Evolutionary conservation across 2,329 filamentous ascomycete species (phyloP).

Genomic region (Aureobasidium sp.): DNA sequence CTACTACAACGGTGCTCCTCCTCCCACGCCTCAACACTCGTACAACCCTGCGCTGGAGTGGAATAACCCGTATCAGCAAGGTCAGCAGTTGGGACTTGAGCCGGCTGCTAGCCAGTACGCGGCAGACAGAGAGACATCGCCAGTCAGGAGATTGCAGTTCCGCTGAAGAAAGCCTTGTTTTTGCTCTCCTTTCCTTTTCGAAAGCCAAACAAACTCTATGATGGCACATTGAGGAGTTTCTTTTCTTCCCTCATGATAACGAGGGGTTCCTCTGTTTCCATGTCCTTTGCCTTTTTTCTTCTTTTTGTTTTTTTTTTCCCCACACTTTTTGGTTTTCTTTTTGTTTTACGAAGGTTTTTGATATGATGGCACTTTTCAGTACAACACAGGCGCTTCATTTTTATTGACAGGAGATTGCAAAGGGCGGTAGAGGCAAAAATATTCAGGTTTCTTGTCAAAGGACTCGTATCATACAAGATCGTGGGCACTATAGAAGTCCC

Average conservation of each 20-base stretch:
- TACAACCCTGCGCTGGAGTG: constrained; percentile 22
- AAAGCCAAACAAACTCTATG: background rate
- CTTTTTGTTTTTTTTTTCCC: background rate
- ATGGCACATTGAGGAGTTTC: background rate
- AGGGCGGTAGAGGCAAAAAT: background rate
- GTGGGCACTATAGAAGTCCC: background rate
- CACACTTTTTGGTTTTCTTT: background rate
- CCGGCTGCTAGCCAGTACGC: constrained; percentile 24
- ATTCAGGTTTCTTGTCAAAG: background rate
- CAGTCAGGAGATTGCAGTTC: constrained; percentile 25
- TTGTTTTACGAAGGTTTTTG: background rate
- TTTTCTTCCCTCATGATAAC: no score
- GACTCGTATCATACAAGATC: background rate
- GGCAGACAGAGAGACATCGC: constrained; percentile 25
- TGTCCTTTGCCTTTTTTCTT: no score
- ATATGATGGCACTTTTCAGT: background rate
- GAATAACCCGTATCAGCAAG: constrained; percentile 23
- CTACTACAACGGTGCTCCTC: constrained; percentile 19
- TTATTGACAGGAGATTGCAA: background rate
- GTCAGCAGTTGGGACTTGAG: constrained; percentile 20
- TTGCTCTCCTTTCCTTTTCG: background rate
- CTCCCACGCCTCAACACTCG: constrained; percentile 26
- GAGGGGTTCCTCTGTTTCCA: no score
- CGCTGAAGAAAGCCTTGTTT: constrained; percentile 16
- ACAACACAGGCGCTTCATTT: background rate